Evolutionary conservation across 176 grass and related monocot genomes (phyloP), one percentile per base, ranked within the genome.

Genomic region (Saccharum spontaneum): DNA sequence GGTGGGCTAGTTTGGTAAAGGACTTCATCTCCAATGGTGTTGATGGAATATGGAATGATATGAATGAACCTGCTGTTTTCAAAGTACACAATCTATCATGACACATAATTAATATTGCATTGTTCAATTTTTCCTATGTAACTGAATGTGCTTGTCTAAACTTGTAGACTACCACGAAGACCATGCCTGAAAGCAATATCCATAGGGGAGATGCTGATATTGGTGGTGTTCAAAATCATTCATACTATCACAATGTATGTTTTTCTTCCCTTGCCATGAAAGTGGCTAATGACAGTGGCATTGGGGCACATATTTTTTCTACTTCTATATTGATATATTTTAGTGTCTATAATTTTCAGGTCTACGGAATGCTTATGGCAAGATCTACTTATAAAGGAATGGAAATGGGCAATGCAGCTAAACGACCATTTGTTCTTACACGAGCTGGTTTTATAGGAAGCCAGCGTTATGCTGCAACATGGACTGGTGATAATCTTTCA

Each of bases 1-100:
- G 95, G 95, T 98, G 95, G 95, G 83, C 95, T 60, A 83, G 86
- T 61, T 88, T 98, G 77, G 95, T 98, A 57, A 94, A 30, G 48
- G 86, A 98, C 70, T 98, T 98, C 48, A 69, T 92, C 55, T 89
- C 93, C 20, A 91, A 93, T 89, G 95, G 93, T 2, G 91, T 98
- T 78, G 91, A 98, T 82, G 96, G 96, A 38, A 98, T 98, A 88
- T 98, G 96, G 96, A 95, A 95, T 89, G 96, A 98, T 86, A 98
- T 98, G 96, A 98, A 95, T 40, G 96, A 98, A 78, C 96, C 93
- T 71, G 83, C 93, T 80, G 85, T 98, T 83, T 98, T 95, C 73
- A 92, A 92, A 82, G 96, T 93, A 94, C 45, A 28, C 22, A 33
- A 48, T 61, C 14, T 57, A 76, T 74, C 69, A 70, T 48, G 22